These are phyloP conservation scores for Aspergillus haitiensis DNA, from an alignment of 495 filamentous ascomycete species.

Conservation along the genomic window DNA sequence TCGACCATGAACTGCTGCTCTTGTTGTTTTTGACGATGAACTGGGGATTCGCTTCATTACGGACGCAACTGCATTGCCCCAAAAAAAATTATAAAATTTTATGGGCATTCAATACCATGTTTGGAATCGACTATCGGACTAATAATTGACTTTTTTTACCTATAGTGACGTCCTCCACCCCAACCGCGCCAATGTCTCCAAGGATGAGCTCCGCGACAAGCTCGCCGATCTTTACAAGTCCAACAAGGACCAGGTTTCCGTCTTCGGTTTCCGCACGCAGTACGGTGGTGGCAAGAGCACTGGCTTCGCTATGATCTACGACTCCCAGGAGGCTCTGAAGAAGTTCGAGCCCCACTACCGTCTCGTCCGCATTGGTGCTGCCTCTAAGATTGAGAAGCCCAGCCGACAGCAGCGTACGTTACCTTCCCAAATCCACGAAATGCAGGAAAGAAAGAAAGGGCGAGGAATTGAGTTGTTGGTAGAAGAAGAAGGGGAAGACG, in stretches of 20 bases:
- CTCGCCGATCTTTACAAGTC: constrained; percentile 95
- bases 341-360: constrained; percentile 99
- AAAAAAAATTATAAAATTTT: neutral
- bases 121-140: constrained; percentile 15
- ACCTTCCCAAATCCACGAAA: neutral
- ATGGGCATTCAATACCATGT: neutral
- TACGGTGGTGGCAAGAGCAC: constrained; percentile 99
- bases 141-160: constrained; percentile 30
- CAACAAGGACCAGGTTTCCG: constrained; percentile 91
- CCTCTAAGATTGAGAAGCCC: constrained; percentile 90
- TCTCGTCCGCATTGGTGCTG: constrained; percentile 86
- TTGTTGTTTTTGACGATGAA: no score
- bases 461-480: neutral
- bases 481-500: neutral
- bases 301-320: constrained; percentile 98
- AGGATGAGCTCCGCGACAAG: constrained; percentile 96
- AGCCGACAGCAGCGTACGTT: constrained; percentile 98
- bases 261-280: constrained; percentile 97
- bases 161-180: constrained; percentile 98
- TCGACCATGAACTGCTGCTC: no score
- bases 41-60: no score
- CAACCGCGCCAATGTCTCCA: constrained; percentile 95
- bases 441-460: neutral
- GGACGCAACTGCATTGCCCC: no score
- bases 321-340: constrained; percentile 95